phyloP scores from a whole-genome alignment of 2,329 filamentous ascomycete genomes.

The Penicillium sp. region DNA sequence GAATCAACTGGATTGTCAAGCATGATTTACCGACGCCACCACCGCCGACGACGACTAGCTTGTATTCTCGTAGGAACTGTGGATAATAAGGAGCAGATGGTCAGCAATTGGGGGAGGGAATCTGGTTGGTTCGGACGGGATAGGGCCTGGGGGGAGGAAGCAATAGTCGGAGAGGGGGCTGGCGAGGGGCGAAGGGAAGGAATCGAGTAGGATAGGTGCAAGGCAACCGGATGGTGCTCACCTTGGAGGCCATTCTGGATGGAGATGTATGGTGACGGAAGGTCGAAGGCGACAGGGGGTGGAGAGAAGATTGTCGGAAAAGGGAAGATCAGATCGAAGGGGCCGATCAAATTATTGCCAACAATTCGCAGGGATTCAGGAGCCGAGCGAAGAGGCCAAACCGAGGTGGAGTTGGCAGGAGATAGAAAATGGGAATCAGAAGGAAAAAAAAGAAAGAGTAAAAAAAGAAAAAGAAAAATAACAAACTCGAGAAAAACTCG shows the following conservation, averaged over 20 bases:
- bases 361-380: slow-evolving; percentile 16
- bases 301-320: slow-evolving; percentile 11
- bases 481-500: not conserved
- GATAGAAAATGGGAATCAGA: not conserved
- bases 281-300: not conserved
- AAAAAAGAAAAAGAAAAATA: not conserved
- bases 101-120: slow-evolving; percentile 17
- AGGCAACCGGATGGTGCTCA: slow-evolving; percentile 9
- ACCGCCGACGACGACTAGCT: slow-evolving; percentile 94
- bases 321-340: slow-evolving; percentile 17
- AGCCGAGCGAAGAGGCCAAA: not conserved
- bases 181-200: not conserved
- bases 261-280: slow-evolving; percentile 5
- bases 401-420: no score
- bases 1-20: slow-evolving; percentile 94
- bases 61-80: slow-evolving; percentile 88
- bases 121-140: slow-evolving; percentile 1
- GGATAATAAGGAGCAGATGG: slow-evolving; percentile 7
- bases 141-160: not conserved
- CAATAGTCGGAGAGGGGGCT: not conserved
- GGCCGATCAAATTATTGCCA: slow-evolving; percentile 16
- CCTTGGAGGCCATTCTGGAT: slow-evolving; percentile 31
- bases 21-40: slow-evolving; percentile 99
- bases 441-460: not conserved
- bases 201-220: not conserved